Base-by-base conservation (phyloP, 1,284 basidiomycete genomes). In the Cerrena zonata region DNA sequence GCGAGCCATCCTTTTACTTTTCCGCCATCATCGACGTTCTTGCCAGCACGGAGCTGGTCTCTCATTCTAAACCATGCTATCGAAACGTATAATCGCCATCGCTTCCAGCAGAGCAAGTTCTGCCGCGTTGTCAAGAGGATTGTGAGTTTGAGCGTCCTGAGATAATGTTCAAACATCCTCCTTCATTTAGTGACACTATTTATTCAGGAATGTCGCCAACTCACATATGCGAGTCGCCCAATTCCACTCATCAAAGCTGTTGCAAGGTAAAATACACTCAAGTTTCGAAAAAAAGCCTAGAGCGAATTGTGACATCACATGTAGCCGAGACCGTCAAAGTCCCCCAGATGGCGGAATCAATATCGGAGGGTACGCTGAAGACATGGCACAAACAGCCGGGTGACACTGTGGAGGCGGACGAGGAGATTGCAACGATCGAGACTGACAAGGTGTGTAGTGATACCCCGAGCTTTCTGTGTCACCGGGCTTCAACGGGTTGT, bases 361-460 rank as follows among this genome's bases (percentile, higher is more conserved):
- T 99, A 72, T 92, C 92, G 15, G 95, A 99, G 72, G 95, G 95
- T 49, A 99, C 95, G 3, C 78, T 99, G 55, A 97, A 94, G 74
- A 80, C 91, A 55, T 99, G 94, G 93, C 79, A 80, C 62, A 98
- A 98, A 76, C 84, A 94, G 72, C 85, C 91, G 47, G 95, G 95
- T 40, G 95, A 99, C 66, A 81, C 75, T 55, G 94, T 99, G 53
- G 82, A 86, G 66, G 86, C 79, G 39, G 93, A 97, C 67, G 95
- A 99, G 73, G 95, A 99, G 74, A 79, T 99, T 51, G 95, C 94
- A 23, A 95, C 92, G 44, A 98, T 99, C 60, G 95, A 99, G 76
- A 99, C 95, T 12, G 95, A 99, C 80, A 98, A 98, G 88, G 94
- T 92, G 15, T n/a, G n/a, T n/a, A n/a, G n/a, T n/a, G n/a, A n/a